Evolutionary conservation across 768 basidiomycete genomes (phyloP).

Genomic region (Cyclocybe cylindracea): DNA sequence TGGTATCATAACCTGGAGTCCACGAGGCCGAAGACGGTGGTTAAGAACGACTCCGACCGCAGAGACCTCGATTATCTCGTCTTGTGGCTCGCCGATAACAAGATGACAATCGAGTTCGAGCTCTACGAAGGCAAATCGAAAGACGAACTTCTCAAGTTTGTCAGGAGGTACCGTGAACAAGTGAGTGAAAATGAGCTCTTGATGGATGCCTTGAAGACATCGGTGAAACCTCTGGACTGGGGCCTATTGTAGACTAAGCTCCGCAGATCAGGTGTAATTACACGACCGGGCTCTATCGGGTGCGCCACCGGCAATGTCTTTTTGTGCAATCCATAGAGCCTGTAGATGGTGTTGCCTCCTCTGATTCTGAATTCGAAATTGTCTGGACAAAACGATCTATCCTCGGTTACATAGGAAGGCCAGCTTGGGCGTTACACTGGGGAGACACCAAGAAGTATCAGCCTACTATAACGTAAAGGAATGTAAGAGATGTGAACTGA

Average conservation of each 20-base stretch:
- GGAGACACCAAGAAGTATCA: too few species aligned
- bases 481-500: too few species aligned
- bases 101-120: conserved; percentile 24
- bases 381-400: too few species aligned
- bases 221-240: conserved; percentile 22
- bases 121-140: conserved; percentile 22
- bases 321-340: too few species aligned
- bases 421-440: too few species aligned
- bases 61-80: conserved; percentile 22
- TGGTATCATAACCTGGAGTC: conserved; percentile 24
- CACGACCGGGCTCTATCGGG: neutral
- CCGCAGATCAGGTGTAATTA: conserved; percentile 5
- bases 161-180: conserved; percentile 14
- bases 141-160: conserved; percentile 17
- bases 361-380: too few species aligned
- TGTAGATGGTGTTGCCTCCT: too few species aligned
- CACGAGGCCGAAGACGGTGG: conserved; percentile 23
- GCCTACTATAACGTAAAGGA: too few species aligned
- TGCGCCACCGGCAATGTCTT: neutral
- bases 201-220: conserved; percentile 15
- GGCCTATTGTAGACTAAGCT: conserved; percentile 18
- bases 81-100: conserved; percentile 19
- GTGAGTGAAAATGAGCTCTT: conserved; percentile 7
- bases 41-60: conserved; percentile 19
- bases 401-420: too few species aligned